Conservation (phyloP, 2,329 filamentous ascomycete genomes). For the Sphaceloma murrayae region DNA sequence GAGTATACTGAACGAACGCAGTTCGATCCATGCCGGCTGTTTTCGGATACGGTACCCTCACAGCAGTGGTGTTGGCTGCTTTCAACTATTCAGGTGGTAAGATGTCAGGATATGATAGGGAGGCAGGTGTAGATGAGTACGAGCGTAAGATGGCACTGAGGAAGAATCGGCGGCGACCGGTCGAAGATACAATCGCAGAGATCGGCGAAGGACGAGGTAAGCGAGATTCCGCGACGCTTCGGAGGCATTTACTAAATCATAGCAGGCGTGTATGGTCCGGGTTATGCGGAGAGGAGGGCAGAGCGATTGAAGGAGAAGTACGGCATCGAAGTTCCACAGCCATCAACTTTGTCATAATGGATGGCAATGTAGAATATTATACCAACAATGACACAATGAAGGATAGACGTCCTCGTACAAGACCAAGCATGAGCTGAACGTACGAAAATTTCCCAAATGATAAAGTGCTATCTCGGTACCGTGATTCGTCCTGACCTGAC, state of each 20-base stretch:
- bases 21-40: slow-evolving; percentile 57
- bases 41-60: slow-evolving; percentile 54
- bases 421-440: no score
- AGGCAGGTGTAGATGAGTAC: slow-evolving; percentile 59
- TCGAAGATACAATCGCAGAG: slow-evolving; percentile 69
- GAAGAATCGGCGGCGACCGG: slow-evolving; percentile 62
- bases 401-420: no score
- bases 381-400: slow-evolving; percentile 4
- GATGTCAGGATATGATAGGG: slow-evolving; percentile 46
- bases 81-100: slow-evolving; percentile 60
- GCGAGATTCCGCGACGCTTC: slow-evolving; percentile 18
- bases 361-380: slow-evolving; percentile 4
- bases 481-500: no score
- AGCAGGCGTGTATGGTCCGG: slow-evolving; percentile 66
- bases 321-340: slow-evolving; percentile 60
- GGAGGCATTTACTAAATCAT: slow-evolving; percentile 16
- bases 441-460: no score
- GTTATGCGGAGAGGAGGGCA: slow-evolving; percentile 75
- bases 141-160: slow-evolving; percentile 65
- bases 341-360: slow-evolving; percentile 13
- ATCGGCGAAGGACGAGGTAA: slow-evolving; percentile 81
- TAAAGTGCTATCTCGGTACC: no score
- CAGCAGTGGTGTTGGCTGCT: slow-evolving; percentile 50
- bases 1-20: slow-evolving; percentile 22
- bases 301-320: slow-evolving; percentile 79